Conservation (phyloP, 352 stramenopile species). For the Pythium phragmitis region DNA sequence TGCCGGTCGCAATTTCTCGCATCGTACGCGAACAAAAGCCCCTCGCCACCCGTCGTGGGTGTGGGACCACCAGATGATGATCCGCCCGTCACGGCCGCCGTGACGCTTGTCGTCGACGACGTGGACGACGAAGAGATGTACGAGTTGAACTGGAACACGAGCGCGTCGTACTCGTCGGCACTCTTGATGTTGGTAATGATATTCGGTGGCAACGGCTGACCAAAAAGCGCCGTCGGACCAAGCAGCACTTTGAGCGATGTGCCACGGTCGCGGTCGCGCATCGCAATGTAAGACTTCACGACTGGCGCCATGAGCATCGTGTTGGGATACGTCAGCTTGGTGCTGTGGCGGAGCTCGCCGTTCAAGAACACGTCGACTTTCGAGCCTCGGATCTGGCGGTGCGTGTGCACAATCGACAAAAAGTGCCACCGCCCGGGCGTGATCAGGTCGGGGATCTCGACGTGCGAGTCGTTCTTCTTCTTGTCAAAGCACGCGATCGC, state of each 20-base stretch:
- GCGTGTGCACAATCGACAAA: conserved; percentile 81
- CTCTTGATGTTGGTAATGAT: conserved; percentile 38
- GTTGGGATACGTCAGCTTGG: conserved; percentile 78
- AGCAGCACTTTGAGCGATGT: conserved; percentile 62
- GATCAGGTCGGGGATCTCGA: conserved; percentile 69
- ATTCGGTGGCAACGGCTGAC: conserved; percentile 34
- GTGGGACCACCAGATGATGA: neutral
- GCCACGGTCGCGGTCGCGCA: conserved; percentile 68
- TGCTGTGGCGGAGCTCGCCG: conserved; percentile 65
- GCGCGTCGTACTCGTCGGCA: conserved; percentile 41
- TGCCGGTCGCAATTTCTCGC: conserved; percentile 36
- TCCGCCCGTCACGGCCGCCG: conserved; percentile 17
- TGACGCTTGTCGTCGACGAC: conserved; percentile 7
- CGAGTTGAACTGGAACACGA: conserved; percentile 48
- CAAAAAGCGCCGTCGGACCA: conserved; percentile 46
- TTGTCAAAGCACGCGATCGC: conserved; percentile 84
- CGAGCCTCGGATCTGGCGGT: conserved; percentile 78
- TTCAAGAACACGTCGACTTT: conserved; percentile 85
- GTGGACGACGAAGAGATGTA: conserved; percentile 40
- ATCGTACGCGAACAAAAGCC: conserved; percentile 41
- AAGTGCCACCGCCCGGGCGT: conserved; percentile 76
- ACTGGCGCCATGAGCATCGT: conserved; percentile 72
- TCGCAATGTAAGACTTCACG: conserved; percentile 75
- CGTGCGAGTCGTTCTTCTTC: conserved; percentile 83
- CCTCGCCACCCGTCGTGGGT: conserved; percentile 26